These are phyloP conservation scores for Aphanomyces stellatus DNA, from an alignment of 352 stramenopile genomes.

Conservation along the genomic window DNA sequence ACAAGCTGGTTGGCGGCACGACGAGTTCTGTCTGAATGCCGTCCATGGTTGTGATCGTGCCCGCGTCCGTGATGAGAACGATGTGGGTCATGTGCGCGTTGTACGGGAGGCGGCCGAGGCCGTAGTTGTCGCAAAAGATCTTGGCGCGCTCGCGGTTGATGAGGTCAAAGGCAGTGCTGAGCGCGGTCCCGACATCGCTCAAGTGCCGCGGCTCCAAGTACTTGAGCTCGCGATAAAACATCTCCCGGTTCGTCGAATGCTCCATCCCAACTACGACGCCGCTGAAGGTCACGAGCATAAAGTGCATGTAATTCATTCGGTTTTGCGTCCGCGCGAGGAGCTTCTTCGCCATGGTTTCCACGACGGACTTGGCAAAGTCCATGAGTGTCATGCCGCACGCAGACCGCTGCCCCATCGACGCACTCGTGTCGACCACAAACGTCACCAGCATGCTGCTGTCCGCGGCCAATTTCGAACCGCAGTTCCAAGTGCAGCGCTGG, in stretches of 20 bases:
- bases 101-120: conserved; percentile 58
- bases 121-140: conserved; percentile 86
- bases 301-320: conserved; percentile 80
- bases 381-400: conserved; percentile 83
- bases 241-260: conserved; percentile 78
- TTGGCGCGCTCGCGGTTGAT: conserved; percentile 86
- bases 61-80: conserved; percentile 72
- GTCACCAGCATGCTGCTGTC: conserved; percentile 74
- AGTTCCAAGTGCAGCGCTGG: too few relatives aligned
- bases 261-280: conserved; percentile 81
- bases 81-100: conserved; percentile 81
- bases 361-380: conserved; percentile 82
- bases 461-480: background rate
- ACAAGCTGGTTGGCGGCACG: conserved; percentile 52
- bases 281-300: conserved; percentile 81
- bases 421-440: conserved; percentile 85
- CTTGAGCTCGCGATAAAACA: conserved; percentile 74
- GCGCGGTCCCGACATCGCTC: conserved; percentile 59
- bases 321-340: conserved; percentile 63
- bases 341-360: conserved; percentile 80
- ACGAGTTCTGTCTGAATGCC: conserved; percentile 65
- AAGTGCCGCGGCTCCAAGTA: conserved; percentile 70
- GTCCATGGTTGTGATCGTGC: conserved; percentile 51
- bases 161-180: conserved; percentile 77
- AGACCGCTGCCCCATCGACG: conserved; percentile 86